Base-by-base conservation (phyloP, 1,284 basidiomycete genomes). In the Xanthoconium separans region DNA sequence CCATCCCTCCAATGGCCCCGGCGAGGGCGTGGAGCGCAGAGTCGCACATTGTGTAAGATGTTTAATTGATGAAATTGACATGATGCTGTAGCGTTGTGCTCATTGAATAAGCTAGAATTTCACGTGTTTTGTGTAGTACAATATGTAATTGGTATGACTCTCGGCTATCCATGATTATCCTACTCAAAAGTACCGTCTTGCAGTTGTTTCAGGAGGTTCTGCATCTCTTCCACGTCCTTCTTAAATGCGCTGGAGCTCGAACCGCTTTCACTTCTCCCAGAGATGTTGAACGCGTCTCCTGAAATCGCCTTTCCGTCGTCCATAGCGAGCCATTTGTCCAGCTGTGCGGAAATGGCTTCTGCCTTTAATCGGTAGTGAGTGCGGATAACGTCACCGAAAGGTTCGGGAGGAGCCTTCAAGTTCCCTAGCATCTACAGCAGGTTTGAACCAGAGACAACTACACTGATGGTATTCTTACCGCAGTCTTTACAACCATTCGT, bases 331-430 rank as follows among this genome's bases (percentile, higher is more conserved):
- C 89, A 95, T 58, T 82, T 75, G 62, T 93, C 88, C n/a, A 96
- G 75, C 69, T 95, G 93, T 33, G 77, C 68, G 20, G 73, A 71
- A 56, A 97, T 82, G 1, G 80, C 79, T 41, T 76, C 76, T 1
- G 90, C 84, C 68, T 95, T 96, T 49, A 95, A 74, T n/a, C 87
- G 79, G 76, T 93, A 96, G 71, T 96, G 94, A 0, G 92, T 95
- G 40, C 82, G 83, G 63, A 97, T 88, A 54, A 95, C 82, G 56
- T 92, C 87, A 40, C 75, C 83, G 65, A 93, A 95, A 51, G 88
- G 84, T 59, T 87, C 89, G 12, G 92, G 91, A 20, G 92, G 89
- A 44, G 80, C 81, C 69, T 84, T 88, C 61, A 96, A 73, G 65
- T 89, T 92, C 34, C 83, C 87, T n/a, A 93, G 76, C 90, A 93